phyloP scores from a whole-genome alignment of 495 filamentous ascomycete genomes.

The Aspergillus bridgeri region DNA sequence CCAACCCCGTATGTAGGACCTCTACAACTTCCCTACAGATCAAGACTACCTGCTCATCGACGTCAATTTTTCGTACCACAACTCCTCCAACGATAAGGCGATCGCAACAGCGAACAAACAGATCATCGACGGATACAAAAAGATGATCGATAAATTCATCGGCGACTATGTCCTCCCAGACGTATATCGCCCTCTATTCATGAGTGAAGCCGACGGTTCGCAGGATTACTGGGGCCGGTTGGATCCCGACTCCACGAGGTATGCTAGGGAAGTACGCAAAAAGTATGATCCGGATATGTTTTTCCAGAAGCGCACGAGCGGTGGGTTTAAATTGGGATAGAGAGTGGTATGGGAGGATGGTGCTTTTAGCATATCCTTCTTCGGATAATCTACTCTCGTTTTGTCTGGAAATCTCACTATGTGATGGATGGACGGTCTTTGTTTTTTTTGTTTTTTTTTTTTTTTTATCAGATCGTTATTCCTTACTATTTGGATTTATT shows the following conservation, averaged over 20 bases:
- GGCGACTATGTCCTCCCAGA: constrained; percentile 43
- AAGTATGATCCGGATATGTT: constrained; percentile 55
- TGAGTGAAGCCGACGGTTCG: constrained; percentile 56
- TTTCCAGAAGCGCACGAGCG: constrained; percentile 56
- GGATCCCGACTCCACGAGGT: constrained; percentile 40
- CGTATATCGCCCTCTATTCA: constrained; percentile 55
- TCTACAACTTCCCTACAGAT: constrained; percentile 49
- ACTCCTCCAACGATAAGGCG: constrained; percentile 38
- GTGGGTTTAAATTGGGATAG: constrained; percentile 41
- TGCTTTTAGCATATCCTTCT: no score
- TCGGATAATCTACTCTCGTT: no score
- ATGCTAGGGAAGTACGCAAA: constrained; percentile 36
- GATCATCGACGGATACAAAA: constrained; percentile 31
- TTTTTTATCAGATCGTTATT: no score
- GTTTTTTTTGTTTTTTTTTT: no score
- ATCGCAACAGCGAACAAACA: constrained; percentile 50
- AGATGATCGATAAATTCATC: constrained; percentile 35
- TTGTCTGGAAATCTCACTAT: no score
- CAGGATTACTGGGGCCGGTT: constrained; percentile 60
- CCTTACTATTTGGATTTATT: no score
- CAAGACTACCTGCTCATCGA: constrained; percentile 56
- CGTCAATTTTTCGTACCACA: constrained; percentile 51
- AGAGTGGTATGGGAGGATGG: no score
- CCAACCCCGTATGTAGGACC: no score
- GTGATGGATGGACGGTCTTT: no score